These are phyloP conservation scores for Apiotrichum gamsii DNA, from an alignment of 1,284 basidiomycete species.

Conservation along the genomic window DNA sequence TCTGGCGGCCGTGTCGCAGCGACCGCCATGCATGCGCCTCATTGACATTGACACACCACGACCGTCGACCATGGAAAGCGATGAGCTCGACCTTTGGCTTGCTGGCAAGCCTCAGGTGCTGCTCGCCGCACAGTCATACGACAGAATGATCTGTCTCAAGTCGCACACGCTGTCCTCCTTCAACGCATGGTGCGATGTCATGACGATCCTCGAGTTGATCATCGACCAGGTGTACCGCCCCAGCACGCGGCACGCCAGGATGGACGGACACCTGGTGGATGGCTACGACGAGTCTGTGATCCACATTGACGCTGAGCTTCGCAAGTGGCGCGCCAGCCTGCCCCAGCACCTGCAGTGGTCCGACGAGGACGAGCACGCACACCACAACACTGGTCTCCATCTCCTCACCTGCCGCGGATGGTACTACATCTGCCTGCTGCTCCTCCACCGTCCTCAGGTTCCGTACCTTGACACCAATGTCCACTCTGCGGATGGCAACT, in stretches of 20 bases:
- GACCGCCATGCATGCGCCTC: conserved; percentile 5
- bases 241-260: conserved; percentile 14
- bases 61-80: conserved; percentile 15
- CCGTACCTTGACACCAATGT: conserved; percentile 13
- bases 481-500: background rate
- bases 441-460: conserved; percentile 18
- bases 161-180: conserved; percentile 12
- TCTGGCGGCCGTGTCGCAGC: conserved; percentile 8
- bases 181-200: conserved; percentile 17
- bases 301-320: conserved; percentile 14
- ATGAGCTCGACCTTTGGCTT: conserved; percentile 20
- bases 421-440: conserved; percentile 16
- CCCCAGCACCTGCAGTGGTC: conserved; percentile 16
- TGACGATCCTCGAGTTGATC: conserved; percentile 15
- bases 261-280: conserved; percentile 15
- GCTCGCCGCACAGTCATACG: background rate
- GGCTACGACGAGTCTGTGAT: conserved; percentile 17
- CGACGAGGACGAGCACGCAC: conserved; percentile 10
- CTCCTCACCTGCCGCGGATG: conserved; percentile 14
- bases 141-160: conserved; percentile 14
- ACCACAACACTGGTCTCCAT: conserved; percentile 11
- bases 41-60: conserved; percentile 14
- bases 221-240: conserved; percentile 17
- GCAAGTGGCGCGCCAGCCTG: conserved; percentile 10
- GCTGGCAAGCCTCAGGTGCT: background rate